Evolutionary conservation across 83 land plant genomes (phyloP).

Genomic region (Larix sibirica): DNA sequence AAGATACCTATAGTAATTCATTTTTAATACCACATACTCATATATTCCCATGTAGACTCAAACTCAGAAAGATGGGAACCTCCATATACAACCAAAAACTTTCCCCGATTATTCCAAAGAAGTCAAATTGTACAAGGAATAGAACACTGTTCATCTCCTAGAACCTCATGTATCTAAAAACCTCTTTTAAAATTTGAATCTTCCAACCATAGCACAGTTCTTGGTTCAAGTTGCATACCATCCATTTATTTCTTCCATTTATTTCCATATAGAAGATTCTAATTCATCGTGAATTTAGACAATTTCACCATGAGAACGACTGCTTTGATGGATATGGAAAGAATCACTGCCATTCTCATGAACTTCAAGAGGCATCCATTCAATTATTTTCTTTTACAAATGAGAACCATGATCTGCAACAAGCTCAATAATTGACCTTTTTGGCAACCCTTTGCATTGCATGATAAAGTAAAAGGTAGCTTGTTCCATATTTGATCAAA

Average conservation of each 20-base stretch:
- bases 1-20: too few relatives aligned
- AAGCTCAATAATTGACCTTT: constrained; percentile 70
- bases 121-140: constrained; percentile 62
- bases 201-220: constrained; percentile 83
- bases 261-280: constrained; percentile 40
- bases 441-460: constrained; percentile 83
- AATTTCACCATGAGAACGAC: constrained; percentile 68
- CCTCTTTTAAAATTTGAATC: constrained; percentile 71
- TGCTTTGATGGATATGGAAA: constrained; percentile 50
- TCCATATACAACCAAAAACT: too few relatives aligned
- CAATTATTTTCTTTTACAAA: constrained; percentile 72
- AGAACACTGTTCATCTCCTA: constrained; percentile 47
- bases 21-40: too few relatives aligned
- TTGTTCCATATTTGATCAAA: constrained; percentile 91
- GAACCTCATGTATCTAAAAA: constrained; percentile 55
- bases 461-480: constrained; percentile 67
- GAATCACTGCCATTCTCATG: constrained; percentile 62
- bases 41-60: too few relatives aligned
- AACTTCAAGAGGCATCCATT: constrained; percentile 64
- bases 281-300: constrained; percentile 80
- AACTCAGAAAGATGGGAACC: too few relatives aligned
- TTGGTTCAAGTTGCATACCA: constrained; percentile 67
- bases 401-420: constrained; percentile 75
- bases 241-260: constrained; percentile 11
- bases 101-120: constrained; percentile 41